Evolutionary conservation across 2,329 filamentous ascomycete genomes (phyloP).

Genomic region (Pseudogymnoascus sp.): DNA sequence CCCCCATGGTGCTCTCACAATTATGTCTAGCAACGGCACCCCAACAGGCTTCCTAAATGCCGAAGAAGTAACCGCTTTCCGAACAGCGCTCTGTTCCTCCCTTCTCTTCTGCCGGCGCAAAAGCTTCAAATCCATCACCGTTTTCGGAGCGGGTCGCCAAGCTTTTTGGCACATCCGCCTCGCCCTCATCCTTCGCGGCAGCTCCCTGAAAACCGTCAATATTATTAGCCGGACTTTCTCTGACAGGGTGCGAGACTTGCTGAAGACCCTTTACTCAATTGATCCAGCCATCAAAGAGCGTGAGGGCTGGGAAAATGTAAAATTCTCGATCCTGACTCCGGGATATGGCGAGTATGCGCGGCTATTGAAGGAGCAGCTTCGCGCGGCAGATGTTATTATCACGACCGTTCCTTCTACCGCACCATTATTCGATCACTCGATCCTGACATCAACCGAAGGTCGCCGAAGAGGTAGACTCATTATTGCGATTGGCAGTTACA

Average conservation of each 20-base stretch:
- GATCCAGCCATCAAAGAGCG: conserved; percentile 38
- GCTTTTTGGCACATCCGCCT: conserved; percentile 93
- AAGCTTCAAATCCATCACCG: conserved; percentile 64
- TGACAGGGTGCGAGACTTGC: conserved; percentile 44
- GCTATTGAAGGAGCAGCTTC: conserved; percentile 62
- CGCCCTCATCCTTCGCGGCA: conserved; percentile 62
- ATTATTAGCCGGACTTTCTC: conserved; percentile 71
- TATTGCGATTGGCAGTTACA: conserved; percentile 62
- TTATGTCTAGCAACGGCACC: conserved; percentile 55
- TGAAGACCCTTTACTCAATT: conserved; percentile 42
- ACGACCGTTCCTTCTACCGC: conserved; percentile 73
- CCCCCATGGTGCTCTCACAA: conserved; percentile 53
- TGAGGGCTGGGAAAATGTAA: conserved; percentile 56
- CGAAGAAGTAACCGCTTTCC: conserved; percentile 68
- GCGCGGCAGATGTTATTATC: conserved; percentile 72
- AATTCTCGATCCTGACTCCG: conserved; percentile 62
- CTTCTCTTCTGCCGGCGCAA: conserved; percentile 58
- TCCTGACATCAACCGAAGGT: conserved; percentile 65
- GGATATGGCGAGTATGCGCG: conserved; percentile 60
- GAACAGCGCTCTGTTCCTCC: conserved; percentile 65
- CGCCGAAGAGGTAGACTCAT: conserved; percentile 64
- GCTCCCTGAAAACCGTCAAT: conserved; percentile 69
- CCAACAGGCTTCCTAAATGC: conserved; percentile 65
- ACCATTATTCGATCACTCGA: conserved; percentile 65
- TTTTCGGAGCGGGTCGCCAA: conserved; percentile 84